Evolutionary conservation across 129 eudicot species (phyloP).

Genomic region (Solidago caesia): DNA sequence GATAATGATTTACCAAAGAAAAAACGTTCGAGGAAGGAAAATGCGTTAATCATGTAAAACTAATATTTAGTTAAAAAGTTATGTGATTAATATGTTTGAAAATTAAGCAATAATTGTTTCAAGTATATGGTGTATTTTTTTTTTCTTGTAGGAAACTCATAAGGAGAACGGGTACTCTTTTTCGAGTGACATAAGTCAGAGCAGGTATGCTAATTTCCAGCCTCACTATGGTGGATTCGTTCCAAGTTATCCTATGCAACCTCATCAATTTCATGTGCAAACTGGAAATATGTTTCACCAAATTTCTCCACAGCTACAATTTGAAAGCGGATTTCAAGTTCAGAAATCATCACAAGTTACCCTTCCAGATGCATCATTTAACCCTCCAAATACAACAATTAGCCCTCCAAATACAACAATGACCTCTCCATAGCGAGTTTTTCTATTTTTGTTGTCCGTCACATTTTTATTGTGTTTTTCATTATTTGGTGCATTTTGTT

Average conservation of each 20-base stretch:
- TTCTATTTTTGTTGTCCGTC: neutral
- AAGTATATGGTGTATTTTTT: neutral
- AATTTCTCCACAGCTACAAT: neutral
- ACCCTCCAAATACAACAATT: neutral
- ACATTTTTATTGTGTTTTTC: neutral
- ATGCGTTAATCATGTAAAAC: neutral
- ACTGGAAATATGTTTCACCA: neutral
- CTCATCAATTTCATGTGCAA: neutral
- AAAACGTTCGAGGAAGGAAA: neutral
- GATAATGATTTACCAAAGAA: neutral
- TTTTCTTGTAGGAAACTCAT: neutral
- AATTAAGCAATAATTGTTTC: neutral
- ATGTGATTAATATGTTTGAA: neutral
- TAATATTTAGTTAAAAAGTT: neutral
- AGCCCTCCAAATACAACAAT: neutral
- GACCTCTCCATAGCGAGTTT: neutral
- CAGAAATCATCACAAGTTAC: neutral
- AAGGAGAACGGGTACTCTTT: neutral
- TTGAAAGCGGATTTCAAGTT: neutral
- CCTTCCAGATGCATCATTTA: neutral
- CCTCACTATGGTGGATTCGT: neutral
- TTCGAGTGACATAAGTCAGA: neutral
- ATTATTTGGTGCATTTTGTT: no score
- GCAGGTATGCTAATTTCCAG: neutral
- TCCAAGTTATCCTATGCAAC: conserved; percentile 4